Evolutionary conservation across 106 monocot species (phyloP).

Genomic region (Agapanthus africanus): DNA sequence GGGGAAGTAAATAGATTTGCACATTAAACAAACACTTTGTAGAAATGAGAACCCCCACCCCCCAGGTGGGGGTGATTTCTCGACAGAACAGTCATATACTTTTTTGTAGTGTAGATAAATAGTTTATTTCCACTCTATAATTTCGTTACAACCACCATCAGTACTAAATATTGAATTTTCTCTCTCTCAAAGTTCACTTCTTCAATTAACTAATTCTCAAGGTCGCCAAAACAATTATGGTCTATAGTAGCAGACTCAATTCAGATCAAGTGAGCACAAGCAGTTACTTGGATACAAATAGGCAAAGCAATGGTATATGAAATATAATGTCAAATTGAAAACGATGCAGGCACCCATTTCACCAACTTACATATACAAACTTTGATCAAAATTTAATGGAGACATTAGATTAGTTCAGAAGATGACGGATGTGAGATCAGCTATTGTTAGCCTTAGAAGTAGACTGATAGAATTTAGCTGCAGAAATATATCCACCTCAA

Average conservation of each 20-base stretch:
- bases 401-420: too few species aligned
- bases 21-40: too few species aligned
- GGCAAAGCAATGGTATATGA: too few species aligned
- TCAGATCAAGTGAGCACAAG: background rate
- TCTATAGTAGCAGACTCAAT: background rate
- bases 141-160: too few species aligned
- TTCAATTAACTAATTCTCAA: too few species aligned
- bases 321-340: background rate
- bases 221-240: background rate
- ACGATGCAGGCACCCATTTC: background rate
- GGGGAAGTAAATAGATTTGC: constrained; percentile 12
- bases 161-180: background rate
- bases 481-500: background rate
- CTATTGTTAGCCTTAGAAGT: too few species aligned
- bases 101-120: background rate
- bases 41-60: too few species aligned
- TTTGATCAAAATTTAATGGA: background rate
- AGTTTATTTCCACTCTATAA: background rate
- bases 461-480: too few species aligned
- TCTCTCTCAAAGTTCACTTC: background rate
- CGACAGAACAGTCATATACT: too few species aligned
- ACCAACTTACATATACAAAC: background rate
- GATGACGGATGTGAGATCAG: too few species aligned
- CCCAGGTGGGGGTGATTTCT: too few species aligned
- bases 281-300: too few species aligned